These are phyloP conservation scores for Trebouxia sp. DNA, from an alignment of 139 green algal genomes.

Conservation along the genomic window DNA sequence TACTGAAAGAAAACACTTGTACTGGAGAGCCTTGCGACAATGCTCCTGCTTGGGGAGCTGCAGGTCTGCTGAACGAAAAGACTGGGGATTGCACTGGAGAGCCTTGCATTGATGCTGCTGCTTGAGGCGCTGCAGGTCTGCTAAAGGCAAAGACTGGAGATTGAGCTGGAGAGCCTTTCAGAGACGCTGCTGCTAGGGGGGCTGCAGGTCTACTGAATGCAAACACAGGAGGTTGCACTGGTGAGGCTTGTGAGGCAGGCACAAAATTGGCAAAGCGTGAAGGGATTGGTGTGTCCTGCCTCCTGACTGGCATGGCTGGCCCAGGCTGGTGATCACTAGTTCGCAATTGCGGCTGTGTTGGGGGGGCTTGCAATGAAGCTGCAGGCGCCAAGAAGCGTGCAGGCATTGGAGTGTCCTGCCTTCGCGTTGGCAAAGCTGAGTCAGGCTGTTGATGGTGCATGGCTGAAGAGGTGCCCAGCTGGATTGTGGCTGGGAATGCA, in stretches of 20 bases:
- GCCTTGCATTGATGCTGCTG: too few species aligned
- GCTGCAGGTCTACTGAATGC: not conserved
- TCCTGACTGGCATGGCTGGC: not conserved
- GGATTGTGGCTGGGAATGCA: not conserved
- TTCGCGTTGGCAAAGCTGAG: not conserved
- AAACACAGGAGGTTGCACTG: not conserved
- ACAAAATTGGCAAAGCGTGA: not conserved
- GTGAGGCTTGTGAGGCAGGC: too few species aligned
- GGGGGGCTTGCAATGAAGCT: not conserved
- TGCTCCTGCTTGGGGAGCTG: too few species aligned
- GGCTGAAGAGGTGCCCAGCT: too few species aligned
- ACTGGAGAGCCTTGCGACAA: too few species aligned
- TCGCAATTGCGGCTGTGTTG: too few species aligned
- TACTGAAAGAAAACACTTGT: not conserved
- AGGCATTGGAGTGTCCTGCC: not conserved
- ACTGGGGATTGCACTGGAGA: not conserved
- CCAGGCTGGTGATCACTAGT: not conserved
- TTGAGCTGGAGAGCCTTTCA: not conserved
- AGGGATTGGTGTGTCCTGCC: not conserved
- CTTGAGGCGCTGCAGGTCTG: not conserved
- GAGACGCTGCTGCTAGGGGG: not conserved
- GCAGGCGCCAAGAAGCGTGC: not conserved
- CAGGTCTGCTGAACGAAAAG: not conserved
- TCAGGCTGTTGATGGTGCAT: not conserved
- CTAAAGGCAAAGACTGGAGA: not conserved